Base-by-base conservation (phyloP, 208 protist genomes). In the Crithidia sp. region DNA sequence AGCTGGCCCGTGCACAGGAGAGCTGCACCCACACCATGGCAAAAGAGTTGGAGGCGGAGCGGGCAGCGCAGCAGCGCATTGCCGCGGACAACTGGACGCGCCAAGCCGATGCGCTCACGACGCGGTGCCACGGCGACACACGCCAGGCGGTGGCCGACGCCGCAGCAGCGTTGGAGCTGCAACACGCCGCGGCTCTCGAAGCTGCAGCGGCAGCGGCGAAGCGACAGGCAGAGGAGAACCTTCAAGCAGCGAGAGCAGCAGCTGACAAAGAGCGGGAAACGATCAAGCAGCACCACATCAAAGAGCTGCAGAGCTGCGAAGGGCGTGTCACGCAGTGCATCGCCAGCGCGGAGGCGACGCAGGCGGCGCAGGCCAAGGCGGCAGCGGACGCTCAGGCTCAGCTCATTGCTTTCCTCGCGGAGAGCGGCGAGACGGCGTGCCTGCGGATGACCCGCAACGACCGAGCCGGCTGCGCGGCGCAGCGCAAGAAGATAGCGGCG, bases 371-470 rank as follows among this genome's bases (percentile, higher is more conserved):
- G 12, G 66, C 50, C 47, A 16, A 58, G 12, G 53, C 37, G 5
- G 16, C 5, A 16, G 62, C 16, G 57, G 58, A 54, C 6, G 49
- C 55, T 7, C 67, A 49, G 7, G 44, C 8, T 60, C 40, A 44
- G 45, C 53, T 79, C 45, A 19, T 60, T 5, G 45, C 59, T 4
- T 57, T 62, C 19, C 37, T 74, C 4, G 52, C 55, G 19, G 49
- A 66, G 44, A 65, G 49, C 43, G 61, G 67, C 14, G 64, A 70
- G 19, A 47, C 44, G 36, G 63, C 68, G 62, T 79, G 74, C 44
- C 43, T 74, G 67, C 39, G 14, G 5, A 14, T 61, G 45, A 65
- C 62, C 28, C 60, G 59, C 45, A 17, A 36, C 19, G 50, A 74
- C 53, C 16, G 12, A 12, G 39, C 12, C 3, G 53, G 59, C n/a